Evolutionary conservation across 225 moss, liverwort and hornwort species (phyloP).

Genomic region (Physcomitrium patens): DNA sequence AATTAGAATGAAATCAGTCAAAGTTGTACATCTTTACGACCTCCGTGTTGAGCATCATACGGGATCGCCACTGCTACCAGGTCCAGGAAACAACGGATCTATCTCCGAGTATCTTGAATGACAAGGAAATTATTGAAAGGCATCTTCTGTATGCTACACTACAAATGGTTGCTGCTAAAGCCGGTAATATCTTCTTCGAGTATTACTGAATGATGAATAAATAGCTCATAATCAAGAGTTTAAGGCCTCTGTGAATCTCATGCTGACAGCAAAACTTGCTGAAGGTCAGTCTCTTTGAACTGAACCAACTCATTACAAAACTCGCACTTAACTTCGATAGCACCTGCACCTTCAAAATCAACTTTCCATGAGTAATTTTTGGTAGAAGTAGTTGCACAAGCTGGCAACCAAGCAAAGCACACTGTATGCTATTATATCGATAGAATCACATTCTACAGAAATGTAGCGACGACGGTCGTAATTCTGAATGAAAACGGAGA

Average conservation of each 20-base stretch:
- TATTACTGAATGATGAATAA: conserved; percentile 2
- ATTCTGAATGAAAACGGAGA: neutral
- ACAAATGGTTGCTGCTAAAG: neutral
- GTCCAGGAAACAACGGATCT: too few relatives aligned
- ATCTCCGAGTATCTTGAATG: too few relatives aligned
- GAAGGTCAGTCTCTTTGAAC: conserved; percentile 81
- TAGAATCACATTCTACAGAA: neutral
- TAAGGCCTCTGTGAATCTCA: conserved; percentile 25
- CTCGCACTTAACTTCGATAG: conserved; percentile 94
- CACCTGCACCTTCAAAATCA: conserved; percentile 57
- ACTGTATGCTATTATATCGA: neutral
- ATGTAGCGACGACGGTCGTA: neutral
- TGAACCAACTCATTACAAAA: conserved; percentile 90
- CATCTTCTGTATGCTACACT: too few relatives aligned
- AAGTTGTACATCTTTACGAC: too few relatives aligned
- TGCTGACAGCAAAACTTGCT: conserved; percentile 72
- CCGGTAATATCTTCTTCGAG: conserved; percentile 22
- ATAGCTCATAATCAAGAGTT: neutral
- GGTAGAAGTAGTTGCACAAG: neutral
- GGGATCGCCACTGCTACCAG: too few relatives aligned
- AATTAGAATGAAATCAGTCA: too few relatives aligned
- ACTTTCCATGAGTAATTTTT: conserved; percentile 2
- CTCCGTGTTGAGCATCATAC: too few relatives aligned
- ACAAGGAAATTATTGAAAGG: too few relatives aligned
- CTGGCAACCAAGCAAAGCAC: neutral